These are phyloP conservation scores for Tranzscheliella williamsii DNA, from an alignment of 1,284 basidiomycete species.

Conservation along the genomic window DNA sequence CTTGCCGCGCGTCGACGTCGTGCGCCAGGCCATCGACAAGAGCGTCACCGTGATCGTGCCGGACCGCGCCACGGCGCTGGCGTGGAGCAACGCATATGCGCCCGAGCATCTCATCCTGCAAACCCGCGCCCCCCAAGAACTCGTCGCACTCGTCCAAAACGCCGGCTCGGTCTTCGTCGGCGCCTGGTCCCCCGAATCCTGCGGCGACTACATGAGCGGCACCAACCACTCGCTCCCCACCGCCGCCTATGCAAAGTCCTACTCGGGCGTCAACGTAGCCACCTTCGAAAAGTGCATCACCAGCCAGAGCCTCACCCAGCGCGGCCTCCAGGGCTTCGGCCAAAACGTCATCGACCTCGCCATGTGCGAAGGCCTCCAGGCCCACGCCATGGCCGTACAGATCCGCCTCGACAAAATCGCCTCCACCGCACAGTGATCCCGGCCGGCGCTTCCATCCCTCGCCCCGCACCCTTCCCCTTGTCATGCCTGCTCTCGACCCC, in stretches of 20 bases:
- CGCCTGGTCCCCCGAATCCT: constrained; percentile 73
- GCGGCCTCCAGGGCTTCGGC: constrained; percentile 78
- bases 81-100: constrained; percentile 94
- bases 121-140: constrained; percentile 29
- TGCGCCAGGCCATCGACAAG: constrained; percentile 86
- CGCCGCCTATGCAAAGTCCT: constrained; percentile 87
- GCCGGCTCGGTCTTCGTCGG: constrained; percentile 95
- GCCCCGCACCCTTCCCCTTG: no score
- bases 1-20: constrained; percentile 84
- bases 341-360: constrained; percentile 88
- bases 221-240: constrained; percentile 85
- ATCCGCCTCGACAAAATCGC: constrained; percentile 52
- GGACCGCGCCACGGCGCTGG: constrained; percentile 75
- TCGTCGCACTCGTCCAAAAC: constrained; percentile 52
- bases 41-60: constrained; percentile 81
- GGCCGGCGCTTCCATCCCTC: no score
- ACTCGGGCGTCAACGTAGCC: constrained; percentile 93
- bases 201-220: constrained; percentile 96
- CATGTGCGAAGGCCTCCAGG: constrained; percentile 90
- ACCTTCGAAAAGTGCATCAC: constrained; percentile 99
- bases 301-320: constrained; percentile 82
- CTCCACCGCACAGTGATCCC: no score
- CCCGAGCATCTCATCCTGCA: constrained; percentile 67
- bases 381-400: constrained; percentile 72
- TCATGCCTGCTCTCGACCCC: no score